Base-by-base conservation (phyloP, 768 basidiomycete species). In the Rhizopogon vinicolor region DNA sequence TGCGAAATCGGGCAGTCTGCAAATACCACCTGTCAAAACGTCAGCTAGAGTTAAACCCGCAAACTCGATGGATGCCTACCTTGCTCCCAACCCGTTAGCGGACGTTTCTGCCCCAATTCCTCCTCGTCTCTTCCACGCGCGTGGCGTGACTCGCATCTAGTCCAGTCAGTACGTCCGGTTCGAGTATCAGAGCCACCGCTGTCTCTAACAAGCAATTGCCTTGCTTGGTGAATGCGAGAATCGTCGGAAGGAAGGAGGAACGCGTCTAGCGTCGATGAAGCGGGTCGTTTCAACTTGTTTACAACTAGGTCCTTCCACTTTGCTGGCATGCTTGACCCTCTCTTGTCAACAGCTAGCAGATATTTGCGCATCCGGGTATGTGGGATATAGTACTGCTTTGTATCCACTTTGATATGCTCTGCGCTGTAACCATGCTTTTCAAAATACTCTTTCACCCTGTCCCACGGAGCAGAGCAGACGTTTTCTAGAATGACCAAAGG, bases 401-500 rank as follows among this genome's bases (percentile, higher is more conserved):
- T 91, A 63, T 93, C 94, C 62, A 91, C 83, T 44, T 90, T 81
- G 22, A 80, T 65, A 52, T 70, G 82, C 14, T 77, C 72, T 1
- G 95, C 92, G 58, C 84, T 86, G 69, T 97, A 98, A 5, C 82
- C 80, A 49, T 83, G 81, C 41, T 81, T 74, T 59, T 80, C 84
- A 61, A 97, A 96, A 60, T 91, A 86, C 42, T 83, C 72, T 52
- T 80, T 76, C n/a, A 96, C 91, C 33, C 75, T 71, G 1, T 72
- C 69, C 94, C 95, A 98, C 5, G 95, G 94, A 0, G 95, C 95
- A 45, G 82, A 80, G 65, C 89, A 93, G 35, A 98, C 95, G 64
- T 98, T 98, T 68, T 98, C 95, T 18, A 97, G 78, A 61, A 98
- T 89, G 63, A 97, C 92, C n/a, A 98, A 68, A 1, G 91, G 87